Evolutionary conservation across 2,329 filamentous ascomycete genomes (phyloP).

Genomic region (Pseudogymnoascus sp.): DNA sequence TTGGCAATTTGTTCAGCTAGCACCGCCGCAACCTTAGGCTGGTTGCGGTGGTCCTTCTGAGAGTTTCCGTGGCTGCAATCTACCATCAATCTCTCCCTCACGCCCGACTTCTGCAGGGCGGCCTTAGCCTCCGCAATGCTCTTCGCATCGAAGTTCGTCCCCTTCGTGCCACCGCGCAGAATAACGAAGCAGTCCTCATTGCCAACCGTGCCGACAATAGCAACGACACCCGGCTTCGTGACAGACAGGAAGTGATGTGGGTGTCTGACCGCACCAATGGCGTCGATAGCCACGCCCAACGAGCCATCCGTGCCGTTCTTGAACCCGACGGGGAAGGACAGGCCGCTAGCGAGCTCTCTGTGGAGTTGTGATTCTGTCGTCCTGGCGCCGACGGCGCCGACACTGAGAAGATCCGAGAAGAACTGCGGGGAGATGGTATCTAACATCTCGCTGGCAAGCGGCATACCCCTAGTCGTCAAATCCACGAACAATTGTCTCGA

Average conservation of each 20-base stretch:
- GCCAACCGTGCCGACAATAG: conserved; percentile 87
- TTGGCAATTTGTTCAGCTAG: conserved; percentile 76
- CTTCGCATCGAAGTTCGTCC: conserved; percentile 85
- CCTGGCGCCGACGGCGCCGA: conserved; percentile 89
- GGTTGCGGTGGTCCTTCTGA: conserved; percentile 92
- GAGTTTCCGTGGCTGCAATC: conserved; percentile 98
- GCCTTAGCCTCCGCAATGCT: conserved; percentile 79
- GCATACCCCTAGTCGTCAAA: conserved; percentile 78
- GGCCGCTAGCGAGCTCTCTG: conserved; percentile 83
- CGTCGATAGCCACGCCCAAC: conserved; percentile 83
- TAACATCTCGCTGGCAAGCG: conserved; percentile 95
- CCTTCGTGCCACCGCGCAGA: conserved; percentile 81
- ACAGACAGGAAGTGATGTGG: conserved; percentile 96
- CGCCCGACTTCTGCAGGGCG: conserved; percentile 63
- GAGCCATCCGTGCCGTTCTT: conserved; percentile 98
- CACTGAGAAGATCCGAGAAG: conserved; percentile 84
- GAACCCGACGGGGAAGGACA: conserved; percentile 97
- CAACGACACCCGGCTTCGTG: conserved; percentile 90
- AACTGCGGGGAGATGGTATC: conserved; percentile 98
- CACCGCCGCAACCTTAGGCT: conserved; percentile 80
- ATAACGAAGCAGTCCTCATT: conserved; percentile 98
- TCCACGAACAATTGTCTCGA: conserved; percentile 92
- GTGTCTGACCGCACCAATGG: conserved; percentile 84
- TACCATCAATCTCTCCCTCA: conserved; percentile 79
- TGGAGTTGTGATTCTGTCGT: conserved; percentile 96